Evolutionary conservation across 2,329 filamentous ascomycete genomes (phyloP).

Genomic region (Gyromitra esculenta): DNA sequence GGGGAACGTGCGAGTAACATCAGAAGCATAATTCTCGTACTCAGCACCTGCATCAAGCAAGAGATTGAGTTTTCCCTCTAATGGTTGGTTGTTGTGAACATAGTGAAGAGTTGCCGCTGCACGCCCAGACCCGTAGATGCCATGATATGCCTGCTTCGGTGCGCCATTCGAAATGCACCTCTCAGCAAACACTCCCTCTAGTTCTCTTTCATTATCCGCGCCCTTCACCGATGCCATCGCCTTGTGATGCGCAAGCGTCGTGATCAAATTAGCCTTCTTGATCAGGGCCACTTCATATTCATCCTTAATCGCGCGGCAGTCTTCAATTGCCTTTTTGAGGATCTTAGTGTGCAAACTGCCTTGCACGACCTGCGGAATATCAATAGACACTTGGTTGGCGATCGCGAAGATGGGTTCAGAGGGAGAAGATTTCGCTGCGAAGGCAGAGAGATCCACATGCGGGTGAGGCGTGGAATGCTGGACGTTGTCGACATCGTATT

Average conservation of each 20-base stretch:
- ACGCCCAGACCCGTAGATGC: constrained; percentile 82
- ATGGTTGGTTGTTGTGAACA: constrained; percentile 74
- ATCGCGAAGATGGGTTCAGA: constrained; percentile 73
- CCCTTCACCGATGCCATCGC: constrained; percentile 67
- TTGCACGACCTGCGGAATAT: constrained; percentile 74
- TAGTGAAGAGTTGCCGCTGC: constrained; percentile 90
- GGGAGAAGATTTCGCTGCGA: constrained; percentile 62
- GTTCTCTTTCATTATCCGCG: constrained; percentile 80
- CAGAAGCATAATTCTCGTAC: constrained; percentile 76
- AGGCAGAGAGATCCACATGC: constrained; percentile 61
- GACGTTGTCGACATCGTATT: constrained; percentile 85
- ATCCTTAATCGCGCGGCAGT: constrained; percentile 76
- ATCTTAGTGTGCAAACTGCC: constrained; percentile 72
- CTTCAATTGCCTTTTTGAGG: constrained; percentile 73
- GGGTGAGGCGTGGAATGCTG: constrained; percentile 68
- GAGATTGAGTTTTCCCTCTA: constrained; percentile 78
- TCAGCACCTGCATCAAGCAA: constrained; percentile 86
- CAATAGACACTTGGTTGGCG: constrained; percentile 76
- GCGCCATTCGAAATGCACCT: constrained; percentile 78
- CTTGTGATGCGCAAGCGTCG: constrained; percentile 70
- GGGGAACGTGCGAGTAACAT: constrained; percentile 87
- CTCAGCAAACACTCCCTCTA: constrained; percentile 82
- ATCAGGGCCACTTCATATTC: constrained; percentile 78
- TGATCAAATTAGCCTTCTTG: constrained; percentile 75
- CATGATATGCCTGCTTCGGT: constrained; percentile 85